Conservation (phyloP, 1,139 yeast genomes). For the Sugiyamaella castrensis region DNA sequence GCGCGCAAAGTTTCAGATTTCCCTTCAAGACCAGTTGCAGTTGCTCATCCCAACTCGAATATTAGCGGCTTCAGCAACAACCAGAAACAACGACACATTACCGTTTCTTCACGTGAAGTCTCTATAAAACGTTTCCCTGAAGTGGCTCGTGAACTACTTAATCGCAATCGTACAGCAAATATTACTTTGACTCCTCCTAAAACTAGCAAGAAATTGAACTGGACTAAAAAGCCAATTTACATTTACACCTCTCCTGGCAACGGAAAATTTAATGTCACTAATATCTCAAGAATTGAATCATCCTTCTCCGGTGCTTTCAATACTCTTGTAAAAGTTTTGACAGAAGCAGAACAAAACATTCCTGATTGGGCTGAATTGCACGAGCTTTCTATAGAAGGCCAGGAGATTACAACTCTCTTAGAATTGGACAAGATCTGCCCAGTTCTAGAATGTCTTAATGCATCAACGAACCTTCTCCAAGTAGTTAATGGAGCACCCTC, state of each 20-base stretch:
- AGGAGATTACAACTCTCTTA: conserved; percentile 33
- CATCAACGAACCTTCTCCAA: conserved; percentile 36
- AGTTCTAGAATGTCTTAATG: conserved; percentile 32
- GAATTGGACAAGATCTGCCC: conserved; percentile 41
- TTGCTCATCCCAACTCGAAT: too few relatives aligned
- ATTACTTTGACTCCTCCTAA: not conserved
- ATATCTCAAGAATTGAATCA: conserved; percentile 31
- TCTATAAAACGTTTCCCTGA: conserved; percentile 23
- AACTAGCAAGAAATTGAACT: not conserved
- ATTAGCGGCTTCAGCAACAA: too few relatives aligned
- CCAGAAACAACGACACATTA: not conserved
- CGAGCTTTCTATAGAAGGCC: conserved; percentile 33
- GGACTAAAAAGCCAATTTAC: too few relatives aligned
- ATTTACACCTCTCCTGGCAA: too few relatives aligned
- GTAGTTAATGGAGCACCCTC: conserved; percentile 39
- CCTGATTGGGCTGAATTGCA: conserved; percentile 40
- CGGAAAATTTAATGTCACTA: conserved; percentile 25
- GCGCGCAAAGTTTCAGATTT: too few relatives aligned
- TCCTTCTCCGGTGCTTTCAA: conserved; percentile 35
- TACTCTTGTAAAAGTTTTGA: conserved; percentile 34
- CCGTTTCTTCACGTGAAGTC: conserved; percentile 24
- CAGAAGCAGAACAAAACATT: conserved; percentile 35
- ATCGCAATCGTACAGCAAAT: conserved; percentile 13
- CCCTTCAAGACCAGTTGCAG: too few relatives aligned
- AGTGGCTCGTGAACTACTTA: conserved; percentile 15